A percentile compares a stretch with the other conserved stretches of the same genome.
These are phyloP conservation scores for Phytophthora syringae DNA, from an alignment of 352 stramenopile genomes.

Conservation along the genomic window DNA sequence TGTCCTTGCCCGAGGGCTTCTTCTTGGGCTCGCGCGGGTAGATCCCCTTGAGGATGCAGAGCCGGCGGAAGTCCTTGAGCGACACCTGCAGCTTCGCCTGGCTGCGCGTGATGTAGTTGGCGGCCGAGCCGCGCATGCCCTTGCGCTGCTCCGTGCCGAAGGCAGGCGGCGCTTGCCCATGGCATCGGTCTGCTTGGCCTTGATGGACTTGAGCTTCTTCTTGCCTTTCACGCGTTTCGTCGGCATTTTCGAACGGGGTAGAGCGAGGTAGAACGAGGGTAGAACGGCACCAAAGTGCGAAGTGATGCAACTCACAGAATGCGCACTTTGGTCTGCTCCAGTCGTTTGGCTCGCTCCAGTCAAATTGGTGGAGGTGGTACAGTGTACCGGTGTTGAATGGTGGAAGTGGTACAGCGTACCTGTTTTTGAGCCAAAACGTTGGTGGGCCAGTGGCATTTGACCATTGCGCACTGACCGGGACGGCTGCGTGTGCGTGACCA, in stretches of 20 bases:
- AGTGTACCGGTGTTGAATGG: conserved; percentile 12
- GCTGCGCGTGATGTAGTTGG: conserved; percentile 96
- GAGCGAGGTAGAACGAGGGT: not conserved
- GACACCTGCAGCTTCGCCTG: conserved; percentile 96
- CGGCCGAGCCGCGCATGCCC: conserved; percentile 77
- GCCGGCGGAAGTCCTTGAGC: conserved; percentile 98
- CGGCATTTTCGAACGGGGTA: conserved; percentile 55
- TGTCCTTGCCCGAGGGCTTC: conserved; percentile 94
- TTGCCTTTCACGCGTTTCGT: conserved; percentile 90
- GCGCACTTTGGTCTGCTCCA: conserved; percentile 8
- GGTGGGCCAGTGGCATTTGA: too few relatives aligned
- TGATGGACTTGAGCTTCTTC: conserved; percentile 93
- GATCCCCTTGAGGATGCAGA: conserved; percentile 99
- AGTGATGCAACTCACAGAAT: not conserved
- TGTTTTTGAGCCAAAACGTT: too few relatives aligned
- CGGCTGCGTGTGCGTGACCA: conserved; percentile 12
- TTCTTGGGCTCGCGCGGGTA: conserved; percentile 98
- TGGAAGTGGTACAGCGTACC: conserved; percentile 4
- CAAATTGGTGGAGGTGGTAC: conserved; percentile 34
- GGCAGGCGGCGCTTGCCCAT: conserved; percentile 83
- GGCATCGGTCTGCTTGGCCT: conserved; percentile 85
- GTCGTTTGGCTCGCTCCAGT: conserved; percentile 23
- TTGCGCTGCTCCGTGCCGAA: conserved; percentile 89
- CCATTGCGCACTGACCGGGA: conserved; percentile 14
- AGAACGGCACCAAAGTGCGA: not conserved